Percentiles rank a stretch among this genome's conserved stretches.
Conservation (phyloP, 371 early-diverging fungal species). For the Mucor lusitanicus region DNA sequence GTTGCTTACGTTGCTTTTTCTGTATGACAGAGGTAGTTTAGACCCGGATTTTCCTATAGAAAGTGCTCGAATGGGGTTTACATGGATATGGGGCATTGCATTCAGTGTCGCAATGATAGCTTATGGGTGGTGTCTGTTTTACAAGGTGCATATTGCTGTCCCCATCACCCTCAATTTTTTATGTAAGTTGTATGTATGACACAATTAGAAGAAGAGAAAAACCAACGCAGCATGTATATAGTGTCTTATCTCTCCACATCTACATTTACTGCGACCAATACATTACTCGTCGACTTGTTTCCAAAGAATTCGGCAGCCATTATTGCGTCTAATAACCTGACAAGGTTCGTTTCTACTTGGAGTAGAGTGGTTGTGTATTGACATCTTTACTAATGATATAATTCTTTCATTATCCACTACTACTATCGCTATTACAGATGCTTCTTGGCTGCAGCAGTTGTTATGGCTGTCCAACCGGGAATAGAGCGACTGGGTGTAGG, state of each 20-base stretch:
- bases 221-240: background rate
- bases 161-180: slow-evolving; percentile 33
- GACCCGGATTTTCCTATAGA: slow-evolving; percentile 35
- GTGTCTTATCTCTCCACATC: slow-evolving; percentile 36
- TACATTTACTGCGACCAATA: slow-evolving; percentile 38
- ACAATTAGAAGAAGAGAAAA: too few relatives aligned
- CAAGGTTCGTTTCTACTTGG: slow-evolving; percentile 6
- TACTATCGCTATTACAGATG: slow-evolving; percentile 17
- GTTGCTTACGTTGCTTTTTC: background rate
- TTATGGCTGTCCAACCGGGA: slow-evolving; percentile 30
- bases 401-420: too few relatives aligned
- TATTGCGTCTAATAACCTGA: slow-evolving; percentile 41
- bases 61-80: slow-evolving; percentile 33
- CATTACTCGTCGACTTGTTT: slow-evolving; percentile 45
- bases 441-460: slow-evolving; percentile 36
- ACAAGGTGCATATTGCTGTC: slow-evolving; percentile 28
- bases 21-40: slow-evolving; percentile 10
- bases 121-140: slow-evolving; percentile 40
- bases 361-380: too few relatives aligned
- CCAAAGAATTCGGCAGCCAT: slow-evolving; percentile 44
- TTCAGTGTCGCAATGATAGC: slow-evolving; percentile 35
- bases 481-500: slow-evolving; percentile 33
- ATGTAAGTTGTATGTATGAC: slow-evolving; percentile 22
- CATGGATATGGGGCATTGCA: slow-evolving; percentile 37
- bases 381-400: too few relatives aligned